These are phyloP conservation scores for Arthromyces matolae DNA, from an alignment of 768 basidiomycete genomes.

Conservation along the genomic window DNA sequence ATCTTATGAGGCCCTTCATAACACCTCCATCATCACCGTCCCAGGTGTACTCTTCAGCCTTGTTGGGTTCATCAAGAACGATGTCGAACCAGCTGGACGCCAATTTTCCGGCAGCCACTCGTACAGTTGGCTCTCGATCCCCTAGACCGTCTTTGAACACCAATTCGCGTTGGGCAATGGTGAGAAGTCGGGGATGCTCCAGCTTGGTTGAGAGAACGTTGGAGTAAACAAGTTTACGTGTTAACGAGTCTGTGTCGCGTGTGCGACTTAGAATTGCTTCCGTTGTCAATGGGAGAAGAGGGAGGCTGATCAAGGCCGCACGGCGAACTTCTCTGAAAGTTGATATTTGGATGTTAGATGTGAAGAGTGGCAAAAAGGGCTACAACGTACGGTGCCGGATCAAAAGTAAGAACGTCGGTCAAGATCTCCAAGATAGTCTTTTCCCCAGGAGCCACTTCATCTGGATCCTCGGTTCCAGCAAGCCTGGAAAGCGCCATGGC, in stretches of 20 bases:
- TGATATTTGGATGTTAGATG: neutral
- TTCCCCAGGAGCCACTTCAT: slow-evolving; percentile 45
- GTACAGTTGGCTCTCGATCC: slow-evolving; percentile 80
- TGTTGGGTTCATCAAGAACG: slow-evolving; percentile 38
- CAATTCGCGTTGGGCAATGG: slow-evolving; percentile 77
- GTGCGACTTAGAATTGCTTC: slow-evolving; percentile 71
- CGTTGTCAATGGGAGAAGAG: slow-evolving; percentile 58
- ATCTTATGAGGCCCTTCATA: slow-evolving; percentile 42
- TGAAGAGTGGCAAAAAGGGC: neutral
- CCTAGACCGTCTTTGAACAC: slow-evolving; percentile 86
- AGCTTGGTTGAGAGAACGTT: slow-evolving; percentile 51
- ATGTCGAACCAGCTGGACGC: slow-evolving; percentile 80
- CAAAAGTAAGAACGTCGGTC: slow-evolving; percentile 64
- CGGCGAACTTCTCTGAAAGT: slow-evolving; percentile 80
- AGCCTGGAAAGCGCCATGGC: slow-evolving; percentile 77
- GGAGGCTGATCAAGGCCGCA: slow-evolving; percentile 76
- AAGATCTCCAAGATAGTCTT: slow-evolving; percentile 62
- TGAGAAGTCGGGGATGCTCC: slow-evolving; percentile 68
- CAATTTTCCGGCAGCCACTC: slow-evolving; percentile 77
- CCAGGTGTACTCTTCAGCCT: slow-evolving; percentile 30
- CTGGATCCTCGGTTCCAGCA: slow-evolving; percentile 65
- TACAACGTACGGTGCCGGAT: slow-evolving; percentile 60
- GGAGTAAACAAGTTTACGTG: slow-evolving; percentile 77
- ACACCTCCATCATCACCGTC: slow-evolving; percentile 43
- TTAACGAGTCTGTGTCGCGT: slow-evolving; percentile 78